Conservation (phyloP, 164 flowering plant genomes). For the Nymphaea colorata region DNA sequence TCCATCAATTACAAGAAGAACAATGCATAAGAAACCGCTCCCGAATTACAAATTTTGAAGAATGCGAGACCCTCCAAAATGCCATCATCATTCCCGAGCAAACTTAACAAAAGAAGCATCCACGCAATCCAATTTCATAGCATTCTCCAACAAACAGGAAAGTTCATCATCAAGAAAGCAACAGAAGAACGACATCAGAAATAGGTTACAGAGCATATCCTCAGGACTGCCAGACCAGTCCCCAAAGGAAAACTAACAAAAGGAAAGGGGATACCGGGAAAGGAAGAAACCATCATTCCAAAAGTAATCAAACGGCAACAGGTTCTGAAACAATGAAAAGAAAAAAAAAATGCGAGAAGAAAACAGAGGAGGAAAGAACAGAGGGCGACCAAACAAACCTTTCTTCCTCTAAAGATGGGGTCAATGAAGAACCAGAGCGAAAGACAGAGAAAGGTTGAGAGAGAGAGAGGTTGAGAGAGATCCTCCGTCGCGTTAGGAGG, state of each 20-base stretch:
- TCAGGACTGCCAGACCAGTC: not conserved
- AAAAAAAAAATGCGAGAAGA: not conserved
- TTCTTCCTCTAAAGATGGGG: not conserved
- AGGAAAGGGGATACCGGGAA: not conserved
- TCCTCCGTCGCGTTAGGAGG: not conserved
- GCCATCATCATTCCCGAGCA: too few relatives aligned
- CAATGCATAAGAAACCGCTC: too few relatives aligned
- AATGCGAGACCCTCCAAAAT: too few relatives aligned
- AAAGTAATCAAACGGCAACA: not conserved
- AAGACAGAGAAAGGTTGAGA: not conserved
- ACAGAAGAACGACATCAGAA: not conserved
- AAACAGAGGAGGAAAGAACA: not conserved
- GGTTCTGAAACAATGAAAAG: not conserved
- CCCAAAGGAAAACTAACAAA: not conserved
- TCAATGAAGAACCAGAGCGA: not conserved
- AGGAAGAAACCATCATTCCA: not conserved
- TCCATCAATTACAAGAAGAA: too few relatives aligned
- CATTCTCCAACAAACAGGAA: not conserved
- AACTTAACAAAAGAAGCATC: too few relatives aligned
- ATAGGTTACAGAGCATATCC: not conserved
- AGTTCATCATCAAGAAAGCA: not conserved
- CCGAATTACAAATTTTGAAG: too few relatives aligned
- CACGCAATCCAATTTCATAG: not conserved
- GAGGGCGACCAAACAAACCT: not conserved
- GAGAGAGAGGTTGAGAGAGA: not conserved